Evolutionary conservation across 805 yeast genomes (phyloP), one percentile per base, ranked within the genome.

Genomic region (Metschnikowia rubicola): DNA sequence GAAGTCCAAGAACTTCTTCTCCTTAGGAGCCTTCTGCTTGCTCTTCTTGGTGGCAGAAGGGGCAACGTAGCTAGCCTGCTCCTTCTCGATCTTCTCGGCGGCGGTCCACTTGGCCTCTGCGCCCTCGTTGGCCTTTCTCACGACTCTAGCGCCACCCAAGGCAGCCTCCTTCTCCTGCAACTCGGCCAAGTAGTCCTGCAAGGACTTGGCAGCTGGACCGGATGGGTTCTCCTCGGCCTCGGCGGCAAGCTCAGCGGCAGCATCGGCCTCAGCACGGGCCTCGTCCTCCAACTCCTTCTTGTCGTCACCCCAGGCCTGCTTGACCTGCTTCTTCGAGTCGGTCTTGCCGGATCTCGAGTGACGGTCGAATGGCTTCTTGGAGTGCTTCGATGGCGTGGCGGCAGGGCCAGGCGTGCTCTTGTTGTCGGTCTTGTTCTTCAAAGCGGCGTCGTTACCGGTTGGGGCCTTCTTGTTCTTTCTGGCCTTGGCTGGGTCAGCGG

Each of bases 241-340:
- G 41, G 57, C 66, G 32, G 54, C 68, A 40, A 68, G 66, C 50
- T 71, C 75, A 48, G 63, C 68, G 31, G 53, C 62, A 52, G 79
- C 86, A 39, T 65, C 71, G 34, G 55, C 64, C 40, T 56, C 55
- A 47, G 63, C 77, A 57, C 79, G 86, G 54, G 62, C 57, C 71
- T 83, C 89, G 58, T 80, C 87, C 57, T 74, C 86, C 67, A 78
- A 81, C 77, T 83, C 88, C 53, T 64, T 60, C 66, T 75, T 77
- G 71, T 84, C 81, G 66, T 84, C 88, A 66, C 96, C 96, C 92
- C 96, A 88, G 58, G 90, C 91, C 73, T 83, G 84, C 70, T 78
- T 80, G 64, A 85, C 79, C 71, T 86, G 84, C 84, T 89, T 91
- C 60, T 78, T 80, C 60, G 96, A 77, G 77, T 90, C 97, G 63